A percentile compares a stretch with the other conserved stretches of the same genome.
phyloP scores from a whole-genome alignment of 2,329 filamentous ascomycete species.

The Aspergillus alliaceus region DNA sequence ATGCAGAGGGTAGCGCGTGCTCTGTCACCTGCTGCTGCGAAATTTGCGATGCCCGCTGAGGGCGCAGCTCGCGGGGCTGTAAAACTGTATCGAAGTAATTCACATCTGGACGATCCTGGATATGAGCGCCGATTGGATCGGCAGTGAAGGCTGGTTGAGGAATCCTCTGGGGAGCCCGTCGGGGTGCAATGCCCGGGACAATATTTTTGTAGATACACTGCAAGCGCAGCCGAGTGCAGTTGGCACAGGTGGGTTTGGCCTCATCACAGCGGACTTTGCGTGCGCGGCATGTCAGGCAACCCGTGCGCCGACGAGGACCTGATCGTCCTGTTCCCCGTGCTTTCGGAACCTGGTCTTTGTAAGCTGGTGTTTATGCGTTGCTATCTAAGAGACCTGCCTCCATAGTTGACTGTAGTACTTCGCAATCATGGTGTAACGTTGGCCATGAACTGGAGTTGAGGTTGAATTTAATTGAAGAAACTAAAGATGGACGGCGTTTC shows the following conservation, averaged over 20 bases:
- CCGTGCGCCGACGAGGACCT: constrained; percentile 35
- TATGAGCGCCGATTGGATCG: not conserved
- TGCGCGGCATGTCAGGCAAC: constrained; percentile 36
- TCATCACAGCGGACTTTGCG: constrained; percentile 40
- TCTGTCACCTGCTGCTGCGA: not conserved
- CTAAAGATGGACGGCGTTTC: not conserved
- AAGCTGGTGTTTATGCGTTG: not conserved
- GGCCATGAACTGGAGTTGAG: not conserved
- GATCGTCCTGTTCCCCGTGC: constrained; percentile 35
- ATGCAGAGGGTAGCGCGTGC: constrained; percentile 10
- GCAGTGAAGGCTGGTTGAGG: not conserved
- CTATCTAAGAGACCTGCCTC: not conserved
- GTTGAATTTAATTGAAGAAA: not conserved
- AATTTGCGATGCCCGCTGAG: not conserved
- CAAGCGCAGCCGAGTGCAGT: constrained; percentile 34
- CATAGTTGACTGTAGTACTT: not conserved
- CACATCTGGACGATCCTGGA: constrained; percentile 19
- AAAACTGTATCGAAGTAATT: constrained; percentile 32
- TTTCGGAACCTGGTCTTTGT: constrained; percentile 21
- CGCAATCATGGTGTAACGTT: not conserved
- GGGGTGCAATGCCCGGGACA: constrained; percentile 13
- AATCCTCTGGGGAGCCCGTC: not conserved
- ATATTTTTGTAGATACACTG: constrained; percentile 31
- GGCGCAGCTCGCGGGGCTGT: constrained; percentile 25
- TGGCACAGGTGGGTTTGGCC: constrained; percentile 33